Evolutionary conservation across 2,329 filamentous ascomycete species (phyloP), one percentile per base, ranked within the genome.

Genomic region (Tolypocladium tundrense): DNA sequence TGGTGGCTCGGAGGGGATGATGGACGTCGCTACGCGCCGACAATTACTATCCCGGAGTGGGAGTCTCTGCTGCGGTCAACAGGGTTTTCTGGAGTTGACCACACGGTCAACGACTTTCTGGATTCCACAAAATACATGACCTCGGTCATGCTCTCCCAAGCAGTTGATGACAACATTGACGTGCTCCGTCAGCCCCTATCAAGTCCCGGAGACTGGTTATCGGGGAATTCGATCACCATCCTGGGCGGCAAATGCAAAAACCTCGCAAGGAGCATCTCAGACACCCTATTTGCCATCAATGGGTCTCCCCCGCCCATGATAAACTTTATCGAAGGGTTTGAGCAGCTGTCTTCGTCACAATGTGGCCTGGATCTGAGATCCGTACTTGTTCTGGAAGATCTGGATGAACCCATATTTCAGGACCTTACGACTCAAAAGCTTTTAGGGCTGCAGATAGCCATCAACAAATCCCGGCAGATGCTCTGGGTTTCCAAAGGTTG

Each of bases 341-440:
- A 55, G 31, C 21, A 50, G 13, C 66, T 19, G 53, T 70, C 1
- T 54, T 68, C 1, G 19, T 10, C 19, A 19, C 50, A 54, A 48
- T 10, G 21, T 48, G 42, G 14, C 42, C n/a, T 9, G 7, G 33
- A 55, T 42, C n/a, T 48, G 43, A 55, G 42, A 16, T 39, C 54
- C 13, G 43, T 55, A 7, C 42, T 55, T 8, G 54, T 55, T 16
- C 35, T 63, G 11, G 21, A 54, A 6, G 59, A 60, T 24, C 58
- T 63, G 9, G 64, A 67, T 14, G 58, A 61, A 39, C 57, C 62
- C 9, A 64, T 73, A 21, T 63, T 72, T 21, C 65, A 66, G 7
- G 69, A 72, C 27, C 66, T 79, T 39, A 60, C 66, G 0, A 51
- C 75, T 68, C 56, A 55, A 6, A 63, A 60, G 1, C 58, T 66